Evolutionary conservation across 2,329 filamentous ascomycete species (phyloP), one percentile per base, ranked within the genome.

Genomic region (Cadophora gregata): DNA sequence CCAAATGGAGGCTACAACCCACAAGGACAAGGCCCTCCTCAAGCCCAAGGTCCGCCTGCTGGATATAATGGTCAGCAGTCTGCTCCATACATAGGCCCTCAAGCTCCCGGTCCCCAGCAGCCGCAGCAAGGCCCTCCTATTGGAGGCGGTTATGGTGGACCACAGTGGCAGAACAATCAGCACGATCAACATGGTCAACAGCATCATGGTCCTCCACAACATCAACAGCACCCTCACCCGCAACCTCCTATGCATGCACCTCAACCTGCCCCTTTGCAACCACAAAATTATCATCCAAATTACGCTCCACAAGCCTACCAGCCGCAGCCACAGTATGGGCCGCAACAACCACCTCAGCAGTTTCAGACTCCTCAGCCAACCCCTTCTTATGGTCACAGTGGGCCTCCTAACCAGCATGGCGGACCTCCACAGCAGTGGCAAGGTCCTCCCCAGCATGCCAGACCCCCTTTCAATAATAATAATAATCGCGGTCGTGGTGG

Each of bases 261-360:
- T 58, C 70, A 75, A 58, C 69, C 76, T 59, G 74, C 80, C 63
- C 83, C 84, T 31, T 77, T 88, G 38, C 81, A 85, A 59, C 78
- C 83, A 36, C 80, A 83, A 67, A 85, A 85, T 72, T 88, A 88
- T 72, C 86, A 87, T 70, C 85, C 85, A 38, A 86, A 85, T 76
- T 88, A 87, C 74, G 82, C 85, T 47, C 83, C 83, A 48, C 87
- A 88, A 71, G 76, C 80, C 9, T 88, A 87, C 66, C 77, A 83
- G 67, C 82, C 82, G 62, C 78, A 77, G 42, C 77, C 77, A 56
- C 79, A 76, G 72, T 79, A 81, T 69, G 79, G 73, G 55, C 76
- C 74, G 19, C 76, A 77, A 48, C 73, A 75, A 62, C 74, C 76
- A 50, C 69, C 73, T 16, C 73, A 73, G 27, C 71, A 71, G 50